Evolutionary conservation across 73 alveolate genomes (phyloP), one percentile per base, ranked within the genome.

Genomic region (Durusdinium trenchii): DNA sequence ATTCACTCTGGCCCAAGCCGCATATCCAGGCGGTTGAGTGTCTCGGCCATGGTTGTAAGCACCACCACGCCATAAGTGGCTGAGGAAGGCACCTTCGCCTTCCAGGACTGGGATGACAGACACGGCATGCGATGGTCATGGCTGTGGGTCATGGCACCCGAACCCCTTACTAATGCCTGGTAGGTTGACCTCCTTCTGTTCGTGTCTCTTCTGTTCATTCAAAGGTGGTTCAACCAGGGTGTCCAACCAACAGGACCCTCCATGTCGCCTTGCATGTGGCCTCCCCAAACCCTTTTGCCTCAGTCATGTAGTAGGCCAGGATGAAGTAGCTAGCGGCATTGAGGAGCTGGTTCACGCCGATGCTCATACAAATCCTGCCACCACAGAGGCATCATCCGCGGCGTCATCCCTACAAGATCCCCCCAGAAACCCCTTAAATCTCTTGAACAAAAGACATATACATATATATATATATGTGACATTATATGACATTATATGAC

Each of bases 331-430:
- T 78, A 47, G 93, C 93, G 0, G 99, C 99, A 78, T 51, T 73
- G 36, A 94, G 94, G 71, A 94, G 83, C 99, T 94, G 99, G 83
- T 94, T 94, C 71, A 94, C 99, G 32, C 99, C 99, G 40, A 94
- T 94, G 83, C 99, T 94, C 99, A 94, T 94, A 81, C 94, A 94
- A 23, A 94, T 94, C 76, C 94, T 84, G 91, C 9, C n/a, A 35
- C 60, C 16, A n/a, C n/a, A n/a, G n/a, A n/a, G n/a, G n/a, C n/a
- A n/a, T n/a, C n/a, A n/a, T n/a, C n/a, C n/a, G n/a, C n/a, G n/a
- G n/a, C n/a, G n/a, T n/a, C n/a, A n/a, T n/a, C n/a, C n/a, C n/a
- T n/a, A n/a, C n/a, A n/a, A n/a, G n/a, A n/a, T n/a, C n/a, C n/a
- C n/a, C n/a, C n/a, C n/a, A n/a, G n/a, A n/a, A n/a, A n/a, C n/a